Conservation (phyloP, 75 land plant genomes). For the Sequoia sempervirens region DNA sequence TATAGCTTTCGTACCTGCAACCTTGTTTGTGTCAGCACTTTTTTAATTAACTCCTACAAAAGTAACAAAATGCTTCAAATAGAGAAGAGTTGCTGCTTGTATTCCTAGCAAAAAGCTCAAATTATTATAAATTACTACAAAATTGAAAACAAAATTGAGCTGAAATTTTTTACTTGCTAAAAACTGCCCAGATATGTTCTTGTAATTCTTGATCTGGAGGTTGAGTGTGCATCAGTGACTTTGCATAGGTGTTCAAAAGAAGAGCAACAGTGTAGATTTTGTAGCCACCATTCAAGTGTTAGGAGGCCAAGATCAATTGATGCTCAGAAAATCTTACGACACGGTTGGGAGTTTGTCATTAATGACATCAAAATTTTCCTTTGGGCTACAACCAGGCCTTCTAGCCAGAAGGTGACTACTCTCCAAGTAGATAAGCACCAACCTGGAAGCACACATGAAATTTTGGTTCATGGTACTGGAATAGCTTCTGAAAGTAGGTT, state of each 20-base stretch:
- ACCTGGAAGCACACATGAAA: slow-evolving; percentile 44
- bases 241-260: slow-evolving; percentile 88
- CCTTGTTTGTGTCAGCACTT: neutral
- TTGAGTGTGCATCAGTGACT: slow-evolving; percentile 92
- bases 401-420: slow-evolving; percentile 90
- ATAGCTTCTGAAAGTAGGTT: neutral
- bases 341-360: slow-evolving; percentile 96
- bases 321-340: slow-evolving; percentile 51
- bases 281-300: slow-evolving; percentile 14
- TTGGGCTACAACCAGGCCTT: slow-evolving; percentile 94
- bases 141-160: neutral
- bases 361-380: slow-evolving; percentile 74
- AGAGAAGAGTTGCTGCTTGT: neutral
- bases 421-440: slow-evolving; percentile 96
- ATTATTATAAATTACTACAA: neutral
- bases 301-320: neutral
- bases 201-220: slow-evolving; percentile 90
- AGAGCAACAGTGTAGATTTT: slow-evolving; percentile 83
- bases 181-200: slow-evolving; percentile 75
- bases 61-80: neutral
- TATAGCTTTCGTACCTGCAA: slow-evolving; percentile 82
- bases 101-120: neutral
- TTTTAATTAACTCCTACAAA: neutral
- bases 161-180: slow-evolving; percentile 55
- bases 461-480: neutral